Evolutionary conservation across 2,329 filamentous ascomycete species (phyloP).

Genomic region (Parastagonospora nodorum): DNA sequence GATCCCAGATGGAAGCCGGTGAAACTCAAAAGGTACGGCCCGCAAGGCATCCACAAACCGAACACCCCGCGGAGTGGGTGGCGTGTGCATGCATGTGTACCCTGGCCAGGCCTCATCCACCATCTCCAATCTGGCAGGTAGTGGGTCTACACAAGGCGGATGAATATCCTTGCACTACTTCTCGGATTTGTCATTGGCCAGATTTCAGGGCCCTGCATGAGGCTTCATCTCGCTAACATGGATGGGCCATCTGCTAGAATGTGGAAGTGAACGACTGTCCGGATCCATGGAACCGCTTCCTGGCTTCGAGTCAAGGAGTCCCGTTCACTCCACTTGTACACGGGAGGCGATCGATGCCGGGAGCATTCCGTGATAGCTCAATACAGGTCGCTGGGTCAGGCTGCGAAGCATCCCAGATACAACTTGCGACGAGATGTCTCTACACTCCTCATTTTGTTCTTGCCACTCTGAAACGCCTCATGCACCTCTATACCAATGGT

Average conservation of each 20-base stretch:
- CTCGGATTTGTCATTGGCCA: neutral
- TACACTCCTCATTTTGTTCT: neutral
- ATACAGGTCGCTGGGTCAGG: too few species aligned
- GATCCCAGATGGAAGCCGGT: neutral
- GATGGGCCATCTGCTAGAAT: neutral
- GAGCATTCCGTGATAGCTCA: neutral
- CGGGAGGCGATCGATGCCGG: neutral
- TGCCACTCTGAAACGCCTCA: neutral
- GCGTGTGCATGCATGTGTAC: neutral
- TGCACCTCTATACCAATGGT: neutral
- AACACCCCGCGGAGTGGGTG: neutral
- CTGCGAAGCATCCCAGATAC: too few species aligned
- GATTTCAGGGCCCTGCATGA: neutral
- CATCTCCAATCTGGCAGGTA: constrained; percentile 2
- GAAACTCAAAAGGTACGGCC: constrained; percentile 3
- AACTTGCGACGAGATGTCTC: neutral
- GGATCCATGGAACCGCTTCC: neutral
- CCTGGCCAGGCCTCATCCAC: neutral
- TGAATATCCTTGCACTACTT: neutral
- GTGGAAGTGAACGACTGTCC: neutral
- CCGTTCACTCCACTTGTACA: neutral
- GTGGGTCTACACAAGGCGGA: constrained; percentile 4
- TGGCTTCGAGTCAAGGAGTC: neutral
- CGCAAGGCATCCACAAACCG: neutral
- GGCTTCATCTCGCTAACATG: neutral